Evolutionary conservation across 495 filamentous ascomycete species (phyloP).

Genomic region (Penicillium simplicissimum): DNA sequence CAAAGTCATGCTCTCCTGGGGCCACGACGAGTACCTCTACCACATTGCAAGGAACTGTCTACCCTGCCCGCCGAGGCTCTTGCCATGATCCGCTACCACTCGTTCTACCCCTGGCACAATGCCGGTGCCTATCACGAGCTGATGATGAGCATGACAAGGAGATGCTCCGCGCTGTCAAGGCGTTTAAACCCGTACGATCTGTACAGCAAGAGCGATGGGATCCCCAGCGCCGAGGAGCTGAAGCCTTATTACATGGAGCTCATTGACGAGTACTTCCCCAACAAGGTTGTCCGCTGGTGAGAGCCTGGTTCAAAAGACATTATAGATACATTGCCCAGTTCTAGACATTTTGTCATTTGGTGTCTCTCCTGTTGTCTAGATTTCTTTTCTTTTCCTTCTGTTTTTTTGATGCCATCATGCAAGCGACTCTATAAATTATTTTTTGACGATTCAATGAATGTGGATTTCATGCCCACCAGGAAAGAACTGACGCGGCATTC

Average conservation of each 20-base stretch:
- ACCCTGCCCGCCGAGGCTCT: constrained; percentile 76
- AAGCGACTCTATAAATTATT: constrained; percentile 1
- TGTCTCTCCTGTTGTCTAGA: constrained; percentile 9
- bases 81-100: constrained; percentile 89
- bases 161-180: constrained; percentile 77
- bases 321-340: neutral
- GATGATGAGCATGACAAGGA: constrained; percentile 78
- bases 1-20: constrained; percentile 87
- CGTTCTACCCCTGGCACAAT: constrained; percentile 88
- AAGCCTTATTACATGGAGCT: constrained; percentile 81
- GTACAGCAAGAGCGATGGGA: constrained; percentile 86
- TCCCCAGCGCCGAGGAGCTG: constrained; percentile 67
- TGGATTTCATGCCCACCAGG: neutral
- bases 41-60: constrained; percentile 76
- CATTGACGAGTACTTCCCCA: constrained; percentile 83
- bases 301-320: constrained; percentile 19
- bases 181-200: constrained; percentile 91
- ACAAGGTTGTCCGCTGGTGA: constrained; percentile 74
- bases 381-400: constrained; percentile 17
- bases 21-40: constrained; percentile 91
- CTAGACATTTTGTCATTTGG: constrained; percentile 8
- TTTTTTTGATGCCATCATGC: constrained; percentile 3
- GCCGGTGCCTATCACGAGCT: constrained; percentile 74
- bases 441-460: constrained; percentile 1
- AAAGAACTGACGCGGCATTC: neutral